Evolutionary conservation across 495 filamentous ascomycete species (phyloP).

Genomic region (Aspergillus indologenus): DNA sequence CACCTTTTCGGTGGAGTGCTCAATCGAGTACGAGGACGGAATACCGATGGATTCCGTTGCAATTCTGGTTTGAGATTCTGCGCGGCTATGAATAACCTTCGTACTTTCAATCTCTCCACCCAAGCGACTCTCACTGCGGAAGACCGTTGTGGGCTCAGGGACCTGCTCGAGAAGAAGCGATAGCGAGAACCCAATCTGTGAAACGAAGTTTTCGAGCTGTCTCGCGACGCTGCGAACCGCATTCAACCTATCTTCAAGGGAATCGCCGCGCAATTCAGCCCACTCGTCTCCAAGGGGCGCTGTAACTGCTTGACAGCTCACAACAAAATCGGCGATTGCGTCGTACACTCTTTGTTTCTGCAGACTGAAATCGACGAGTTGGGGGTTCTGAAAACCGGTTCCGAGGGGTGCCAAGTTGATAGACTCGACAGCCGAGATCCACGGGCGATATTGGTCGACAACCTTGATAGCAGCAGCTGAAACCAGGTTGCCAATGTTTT

Average conservation of each 20-base stretch:
- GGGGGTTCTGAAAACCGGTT: slow-evolving; percentile 74
- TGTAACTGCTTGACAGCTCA: slow-evolving; percentile 82
- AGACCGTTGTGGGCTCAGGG: slow-evolving; percentile 37
- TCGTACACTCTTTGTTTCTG: slow-evolving; percentile 94
- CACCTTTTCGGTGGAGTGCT: slow-evolving; percentile 55
- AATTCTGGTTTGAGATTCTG: slow-evolving; percentile 34
- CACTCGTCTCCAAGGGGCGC: slow-evolving; percentile 92
- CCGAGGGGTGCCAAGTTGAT: slow-evolving; percentile 75
- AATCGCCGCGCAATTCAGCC: slow-evolving; percentile 85
- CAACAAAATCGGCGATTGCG: slow-evolving; percentile 80
- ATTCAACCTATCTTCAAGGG: slow-evolving; percentile 83
- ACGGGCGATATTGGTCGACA: slow-evolving; percentile 80
- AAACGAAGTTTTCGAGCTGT: slow-evolving; percentile 80
- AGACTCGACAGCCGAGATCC: slow-evolving; percentile 82
- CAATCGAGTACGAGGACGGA: slow-evolving; percentile 62
- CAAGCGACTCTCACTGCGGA: slow-evolving; percentile 37
- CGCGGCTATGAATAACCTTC: slow-evolving; percentile 30
- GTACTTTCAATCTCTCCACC: slow-evolving; percentile 29
- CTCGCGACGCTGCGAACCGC: slow-evolving; percentile 70
- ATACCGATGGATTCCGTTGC: slow-evolving; percentile 51
- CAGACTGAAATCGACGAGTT: slow-evolving; percentile 79
- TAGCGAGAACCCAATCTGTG: slow-evolving; percentile 82
- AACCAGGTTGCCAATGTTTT: slow-evolving; percentile 68
- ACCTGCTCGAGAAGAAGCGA: slow-evolving; percentile 83
- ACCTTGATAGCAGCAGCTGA: slow-evolving; percentile 73